Percentiles rank a stretch among this genome's conserved stretches.
These are phyloP conservation scores for Zopfochytrium polystomum DNA, from an alignment of 371 early-diverging fungal genomes.

Conservation along the genomic window DNA sequence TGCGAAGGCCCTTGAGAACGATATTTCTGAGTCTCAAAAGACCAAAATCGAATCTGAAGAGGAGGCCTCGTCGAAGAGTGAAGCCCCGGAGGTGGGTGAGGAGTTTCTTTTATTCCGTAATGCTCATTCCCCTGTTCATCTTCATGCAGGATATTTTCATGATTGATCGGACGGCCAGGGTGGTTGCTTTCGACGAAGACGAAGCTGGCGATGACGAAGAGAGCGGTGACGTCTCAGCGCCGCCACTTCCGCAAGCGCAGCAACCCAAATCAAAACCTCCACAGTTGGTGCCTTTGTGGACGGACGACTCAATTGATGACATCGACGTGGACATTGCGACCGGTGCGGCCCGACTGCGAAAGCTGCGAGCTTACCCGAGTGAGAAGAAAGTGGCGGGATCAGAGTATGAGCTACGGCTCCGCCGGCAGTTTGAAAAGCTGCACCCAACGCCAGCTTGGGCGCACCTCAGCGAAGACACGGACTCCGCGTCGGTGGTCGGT, in stretches of 20 bases:
- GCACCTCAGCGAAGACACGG: conserved; percentile 12
- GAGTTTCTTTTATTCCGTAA: not conserved
- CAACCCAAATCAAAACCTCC: not conserved
- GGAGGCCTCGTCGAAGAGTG: conserved; percentile 22
- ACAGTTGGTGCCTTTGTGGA: not conserved
- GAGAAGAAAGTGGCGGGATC: conserved; percentile 71
- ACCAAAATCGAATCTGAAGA: conserved; percentile 32
- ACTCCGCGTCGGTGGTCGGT: not conserved
- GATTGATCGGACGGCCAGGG: conserved; percentile 28
- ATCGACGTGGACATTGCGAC: conserved; percentile 64
- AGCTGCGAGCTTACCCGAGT: conserved; percentile 68
- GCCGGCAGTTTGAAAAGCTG: conserved; percentile 79
- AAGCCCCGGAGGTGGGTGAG: not conserved
- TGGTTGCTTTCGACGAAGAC: conserved; percentile 13
- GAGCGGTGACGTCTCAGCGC: conserved; percentile 25
- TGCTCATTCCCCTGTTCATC: not conserved
- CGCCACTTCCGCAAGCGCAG: conserved; percentile 4
- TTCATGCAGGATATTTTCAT: conserved; percentile 22
- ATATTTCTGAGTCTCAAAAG: conserved; percentile 41
- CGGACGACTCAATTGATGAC: no score
- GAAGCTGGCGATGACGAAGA: conserved; percentile 31
- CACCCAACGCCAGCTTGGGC: conserved; percentile 91
- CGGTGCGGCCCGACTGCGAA: conserved; percentile 61
- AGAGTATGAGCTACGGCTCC: conserved; percentile 79
- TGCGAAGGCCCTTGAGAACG: conserved; percentile 22